Conservation (phyloP, 2,329 filamentous ascomycete genomes). For the Venturia effusa region DNA sequence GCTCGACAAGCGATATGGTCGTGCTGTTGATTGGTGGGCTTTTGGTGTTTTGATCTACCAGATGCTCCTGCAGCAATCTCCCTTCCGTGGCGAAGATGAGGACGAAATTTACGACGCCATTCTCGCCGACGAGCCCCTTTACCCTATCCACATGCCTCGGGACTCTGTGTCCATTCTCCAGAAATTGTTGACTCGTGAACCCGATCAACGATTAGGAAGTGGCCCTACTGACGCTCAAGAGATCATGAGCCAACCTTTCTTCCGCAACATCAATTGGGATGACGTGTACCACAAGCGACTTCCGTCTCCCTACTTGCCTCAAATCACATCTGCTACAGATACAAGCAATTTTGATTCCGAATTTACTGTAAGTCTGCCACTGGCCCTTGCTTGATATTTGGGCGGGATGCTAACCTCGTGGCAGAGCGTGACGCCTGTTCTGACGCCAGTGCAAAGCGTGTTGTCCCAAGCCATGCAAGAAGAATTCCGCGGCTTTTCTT, state of each 20-base stretch:
- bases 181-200: constrained; percentile 91
- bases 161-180: constrained; percentile 97
- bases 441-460: constrained; percentile 43
- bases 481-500: constrained; percentile 98
- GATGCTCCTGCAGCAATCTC: constrained; percentile 97
- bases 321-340: constrained; percentile 84
- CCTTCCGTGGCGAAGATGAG: constrained; percentile 96
- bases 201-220: constrained; percentile 82
- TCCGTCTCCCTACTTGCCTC: constrained; percentile 76
- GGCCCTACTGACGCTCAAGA: constrained; percentile 96
- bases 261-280: constrained; percentile 96
- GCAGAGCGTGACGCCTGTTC: constrained; percentile 11
- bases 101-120: constrained; percentile 99
- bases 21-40: constrained; percentile 98
- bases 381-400: constrained; percentile 93
- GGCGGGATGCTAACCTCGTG: constrained; percentile 41
- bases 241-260: constrained; percentile 98
- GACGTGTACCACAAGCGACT: constrained; percentile 96
- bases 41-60: constrained; percentile 99
- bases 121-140: constrained; percentile 90
- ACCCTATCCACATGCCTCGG: constrained; percentile 96
- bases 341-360: constrained; percentile 99
- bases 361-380: constrained; percentile 95
- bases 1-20: constrained; percentile 94
- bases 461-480: constrained; percentile 98